Percentiles rank a stretch among this genome's conserved stretches.
phyloP scores from a whole-genome alignment of 805 yeast genomes.

The Pichia cabralensis region DNA sequence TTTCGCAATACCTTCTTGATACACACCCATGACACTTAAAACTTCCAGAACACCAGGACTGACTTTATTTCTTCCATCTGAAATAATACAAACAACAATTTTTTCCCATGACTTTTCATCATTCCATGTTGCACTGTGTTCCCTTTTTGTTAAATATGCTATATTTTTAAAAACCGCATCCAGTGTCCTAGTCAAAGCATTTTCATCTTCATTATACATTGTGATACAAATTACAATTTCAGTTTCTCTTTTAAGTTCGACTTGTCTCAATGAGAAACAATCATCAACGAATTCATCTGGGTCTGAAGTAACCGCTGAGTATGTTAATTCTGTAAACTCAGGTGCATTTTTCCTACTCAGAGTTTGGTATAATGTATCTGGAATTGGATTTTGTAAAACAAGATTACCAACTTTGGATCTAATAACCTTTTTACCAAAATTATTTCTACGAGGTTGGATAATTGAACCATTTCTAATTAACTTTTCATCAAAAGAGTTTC shows the following conservation, averaged over 20 bases:
- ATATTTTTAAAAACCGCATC: conserved; percentile 91
- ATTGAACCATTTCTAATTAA: conserved; percentile 13
- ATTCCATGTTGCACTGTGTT: conserved; percentile 86
- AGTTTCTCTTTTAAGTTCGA: conserved; percentile 81
- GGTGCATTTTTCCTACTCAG: conserved; percentile 82
- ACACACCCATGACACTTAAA: conserved; percentile 90
- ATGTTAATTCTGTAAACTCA: conserved; percentile 92
- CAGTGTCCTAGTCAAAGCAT: conserved; percentile 82
- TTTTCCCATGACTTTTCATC: conserved; percentile 96
- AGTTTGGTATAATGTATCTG: conserved; percentile 76
- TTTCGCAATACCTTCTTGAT: conserved; percentile 95
- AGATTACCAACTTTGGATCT: conserved; percentile 71
- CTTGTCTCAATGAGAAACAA: conserved; percentile 82
- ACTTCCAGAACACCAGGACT: conserved; percentile 77
- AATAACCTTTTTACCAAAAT: conserved; percentile 38
- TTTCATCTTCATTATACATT: conserved; percentile 95
- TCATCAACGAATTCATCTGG: conserved; percentile 74
- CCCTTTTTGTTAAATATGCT: conserved; percentile 75
- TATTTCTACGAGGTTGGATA: conserved; percentile 30
- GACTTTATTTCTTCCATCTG: conserved; percentile 92
- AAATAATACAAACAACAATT: conserved; percentile 80
- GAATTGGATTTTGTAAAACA: conserved; percentile 89
- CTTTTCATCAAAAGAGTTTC: conserved; percentile 7
- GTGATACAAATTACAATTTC: conserved; percentile 89
- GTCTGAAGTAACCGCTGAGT: conserved; percentile 91